Percentiles rank a stretch among this genome's conserved stretches.
These are phyloP conservation scores for Penstemon newberryi DNA, from an alignment of 257 asterid genomes.

Conservation along the genomic window DNA sequence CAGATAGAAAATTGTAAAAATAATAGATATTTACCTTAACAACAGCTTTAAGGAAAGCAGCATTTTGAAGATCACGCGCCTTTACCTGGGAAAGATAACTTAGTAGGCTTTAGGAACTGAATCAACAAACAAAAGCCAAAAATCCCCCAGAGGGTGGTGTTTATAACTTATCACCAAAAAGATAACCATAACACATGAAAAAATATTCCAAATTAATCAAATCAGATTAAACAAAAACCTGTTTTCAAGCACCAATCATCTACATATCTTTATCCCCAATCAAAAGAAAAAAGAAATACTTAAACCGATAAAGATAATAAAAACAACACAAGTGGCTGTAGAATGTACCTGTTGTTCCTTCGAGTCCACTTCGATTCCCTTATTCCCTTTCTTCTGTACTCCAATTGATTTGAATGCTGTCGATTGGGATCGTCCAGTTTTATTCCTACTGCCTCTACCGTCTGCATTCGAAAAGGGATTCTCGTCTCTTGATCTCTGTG, in stretches of 20 bases:
- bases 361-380: conserved; percentile 41
- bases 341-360: conserved; percentile 59
- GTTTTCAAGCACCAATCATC: conserved; percentile 20
- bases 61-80: conserved; percentile 64
- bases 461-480: conserved; percentile 43
- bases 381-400: conserved; percentile 56
- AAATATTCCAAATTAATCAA: no score
- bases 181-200: no score
- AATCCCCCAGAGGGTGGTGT: background rate
- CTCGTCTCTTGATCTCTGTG: conserved; percentile 41
- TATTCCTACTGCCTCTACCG: conserved; percentile 35
- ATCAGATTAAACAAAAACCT: no score
- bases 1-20: conserved; percentile 14
- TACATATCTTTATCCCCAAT: conserved; percentile 18
- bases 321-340: background rate
- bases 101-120: conserved; percentile 23
- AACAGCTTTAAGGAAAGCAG: conserved; percentile 80
- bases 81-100: conserved; percentile 54
- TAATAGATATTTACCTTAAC: conserved; percentile 63
- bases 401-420: conserved; percentile 46
- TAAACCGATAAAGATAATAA: background rate
- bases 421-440: conserved; percentile 44
- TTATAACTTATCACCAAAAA: background rate
- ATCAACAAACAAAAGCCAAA: conserved; percentile 16
- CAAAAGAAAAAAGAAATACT: conserved; percentile 16